These are phyloP conservation scores for Alternaria rosae DNA, from an alignment of 2,329 filamentous ascomycete genomes.

Conservation along the genomic window DNA sequence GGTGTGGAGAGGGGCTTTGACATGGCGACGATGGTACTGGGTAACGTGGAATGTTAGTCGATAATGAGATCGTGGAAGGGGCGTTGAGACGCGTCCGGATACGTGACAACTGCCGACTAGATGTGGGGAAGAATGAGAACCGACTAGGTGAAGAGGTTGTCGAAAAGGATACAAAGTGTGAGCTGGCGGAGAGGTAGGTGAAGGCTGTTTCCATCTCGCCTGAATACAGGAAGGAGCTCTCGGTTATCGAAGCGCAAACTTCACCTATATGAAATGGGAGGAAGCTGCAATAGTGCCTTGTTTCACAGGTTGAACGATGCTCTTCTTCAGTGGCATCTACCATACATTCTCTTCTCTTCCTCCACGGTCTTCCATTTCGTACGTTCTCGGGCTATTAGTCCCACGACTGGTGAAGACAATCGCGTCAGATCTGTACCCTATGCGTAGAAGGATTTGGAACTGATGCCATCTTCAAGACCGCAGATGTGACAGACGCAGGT, in stretches of 20 bases:
- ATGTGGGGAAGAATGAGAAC: not conserved
- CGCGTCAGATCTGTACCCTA: accelerated
- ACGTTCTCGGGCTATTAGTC: not conserved
- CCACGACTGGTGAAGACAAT: not conserved
- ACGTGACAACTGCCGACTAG: not conserved
- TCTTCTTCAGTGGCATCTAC: not conserved
- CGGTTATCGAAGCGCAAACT: not conserved
- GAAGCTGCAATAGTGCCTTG: not conserved
- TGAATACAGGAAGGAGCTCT: not conserved
- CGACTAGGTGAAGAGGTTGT: not conserved
- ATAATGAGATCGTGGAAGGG: not conserved
- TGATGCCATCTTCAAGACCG: not conserved
- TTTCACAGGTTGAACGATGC: not conserved
- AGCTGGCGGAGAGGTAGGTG: not conserved
- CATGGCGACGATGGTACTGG: not conserved
- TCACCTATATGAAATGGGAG: not conserved
- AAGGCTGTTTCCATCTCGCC: not conserved
- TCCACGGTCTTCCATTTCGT: not conserved
- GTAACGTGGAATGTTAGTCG: not conserved
- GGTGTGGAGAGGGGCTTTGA: not conserved
- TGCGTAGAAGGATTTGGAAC: not conserved
- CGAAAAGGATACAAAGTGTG: not conserved
- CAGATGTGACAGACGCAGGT: not conserved
- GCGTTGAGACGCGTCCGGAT: not conserved
- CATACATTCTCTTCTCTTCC: not conserved